phyloP scores from a whole-genome alignment of 306 rosid genomes.

The Notholithocarpus densiflorus region DNA sequence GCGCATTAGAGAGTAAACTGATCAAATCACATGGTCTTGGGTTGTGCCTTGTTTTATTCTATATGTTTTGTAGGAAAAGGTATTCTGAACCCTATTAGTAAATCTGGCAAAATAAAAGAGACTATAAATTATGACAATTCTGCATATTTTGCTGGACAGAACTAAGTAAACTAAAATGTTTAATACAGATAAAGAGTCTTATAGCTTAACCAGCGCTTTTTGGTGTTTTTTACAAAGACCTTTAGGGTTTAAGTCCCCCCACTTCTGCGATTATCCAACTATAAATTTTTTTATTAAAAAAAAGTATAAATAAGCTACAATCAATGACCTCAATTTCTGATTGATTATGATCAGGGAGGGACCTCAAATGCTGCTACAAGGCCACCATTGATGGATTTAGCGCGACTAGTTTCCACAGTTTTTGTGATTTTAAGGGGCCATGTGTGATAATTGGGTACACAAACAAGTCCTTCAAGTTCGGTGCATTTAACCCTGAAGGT shows the following conservation, averaged over 20 bases:
- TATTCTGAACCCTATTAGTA: neutral
- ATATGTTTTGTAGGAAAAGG: neutral
- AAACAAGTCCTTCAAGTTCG: constrained; percentile 79
- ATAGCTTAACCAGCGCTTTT: too few relatives aligned
- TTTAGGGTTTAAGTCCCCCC: too few relatives aligned
- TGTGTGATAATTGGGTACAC: constrained; percentile 86
- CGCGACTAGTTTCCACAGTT: constrained; percentile 66
- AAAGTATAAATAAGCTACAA: neutral
- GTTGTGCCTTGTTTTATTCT: neutral
- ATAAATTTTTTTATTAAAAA: too few relatives aligned
- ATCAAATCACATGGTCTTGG: neutral
- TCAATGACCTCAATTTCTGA: neutral
- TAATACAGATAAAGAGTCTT: too few relatives aligned
- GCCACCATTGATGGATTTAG: constrained; percentile 84
- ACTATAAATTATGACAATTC: neutral
- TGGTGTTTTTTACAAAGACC: too few relatives aligned
- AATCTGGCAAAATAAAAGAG: neutral
- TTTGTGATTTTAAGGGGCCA: constrained; percentile 88
- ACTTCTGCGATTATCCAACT: too few relatives aligned
- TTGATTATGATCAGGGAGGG: constrained; percentile 54
- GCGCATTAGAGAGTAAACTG: neutral
- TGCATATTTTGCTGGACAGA: neutral
- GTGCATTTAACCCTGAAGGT: constrained; percentile 92
- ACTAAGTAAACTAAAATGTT: too few relatives aligned
- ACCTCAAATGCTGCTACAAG: constrained; percentile 80